Base-by-base conservation (phyloP, 2,329 filamentous ascomycete genomes). In the Aureobasidium sp. region DNA sequence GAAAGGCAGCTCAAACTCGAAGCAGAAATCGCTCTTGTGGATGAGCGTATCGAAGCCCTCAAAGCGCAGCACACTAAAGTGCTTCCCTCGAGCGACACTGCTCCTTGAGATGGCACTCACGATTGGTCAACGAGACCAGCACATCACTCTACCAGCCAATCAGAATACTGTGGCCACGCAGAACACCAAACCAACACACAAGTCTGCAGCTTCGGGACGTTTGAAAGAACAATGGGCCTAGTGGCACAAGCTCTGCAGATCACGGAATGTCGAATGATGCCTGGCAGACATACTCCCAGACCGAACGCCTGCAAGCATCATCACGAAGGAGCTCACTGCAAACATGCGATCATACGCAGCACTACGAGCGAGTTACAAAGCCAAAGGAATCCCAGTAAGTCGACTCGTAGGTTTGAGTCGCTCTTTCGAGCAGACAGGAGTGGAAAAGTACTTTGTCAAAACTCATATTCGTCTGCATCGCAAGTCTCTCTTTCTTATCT, bases 1-100 rank as follows among this genome's bases (percentile, higher is more conserved):
- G 88, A 92, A 71, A 90, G 87, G 74, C 75, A 91, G 44, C 72
- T 93, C 29, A 81, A 79, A 65, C 76, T 93, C 3, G 87, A 94
- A 66, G 88, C 84, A 0, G 88, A 93, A 64, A 91, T 94, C 72
- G 86, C 89, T 0, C 73, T 94, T 5, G 79, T 93, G 39, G 89
- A 94, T 68, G 90, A 93, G 60, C 85, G 84, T 69, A 89, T 94
- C 67, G 81, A 79, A 52, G 78, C 75, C 42, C 70, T 86, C 11
- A 61, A 52, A 14, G 5, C 27, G 11, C 25, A 51, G 47, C 36
- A 51, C 27, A n/a, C 47, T 31, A 36, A 59, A 31, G 15, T 34
- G 8, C 20, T 14, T 37, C 8, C 34, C 4, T n/a, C 36, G 15
- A 25, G 20, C 3, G 49, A 7, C 39, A 25, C 29, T 9, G 29